These are phyloP conservation scores for Aspergillus neoniger DNA, from an alignment of 2,329 filamentous ascomycete species.

Conservation along the genomic window DNA sequence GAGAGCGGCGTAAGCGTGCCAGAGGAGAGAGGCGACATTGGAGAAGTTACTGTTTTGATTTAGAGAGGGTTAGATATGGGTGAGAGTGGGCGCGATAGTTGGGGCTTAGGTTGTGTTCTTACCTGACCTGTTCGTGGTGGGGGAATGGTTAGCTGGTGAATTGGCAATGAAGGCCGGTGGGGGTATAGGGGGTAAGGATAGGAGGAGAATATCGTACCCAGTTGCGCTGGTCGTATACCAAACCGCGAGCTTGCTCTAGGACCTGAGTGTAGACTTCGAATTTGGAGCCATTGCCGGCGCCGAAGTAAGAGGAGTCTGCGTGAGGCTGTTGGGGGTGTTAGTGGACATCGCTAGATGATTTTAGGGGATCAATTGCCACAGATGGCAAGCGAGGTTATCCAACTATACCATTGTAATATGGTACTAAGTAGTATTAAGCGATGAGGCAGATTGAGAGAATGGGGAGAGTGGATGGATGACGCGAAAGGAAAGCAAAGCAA, in stretches of 20 bases:
- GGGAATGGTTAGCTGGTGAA: not conserved
- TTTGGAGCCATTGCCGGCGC: slow-evolving; percentile 38
- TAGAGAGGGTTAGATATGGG: not conserved
- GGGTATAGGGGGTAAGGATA: not conserved
- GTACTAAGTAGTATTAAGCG: too few relatives aligned
- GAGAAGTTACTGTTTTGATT: slow-evolving; percentile 43
- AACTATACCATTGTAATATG: not conserved
- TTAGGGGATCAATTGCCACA: not conserved
- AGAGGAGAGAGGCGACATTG: slow-evolving; percentile 52
- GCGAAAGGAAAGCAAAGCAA: not conserved
- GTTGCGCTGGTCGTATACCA: slow-evolving; percentile 48
- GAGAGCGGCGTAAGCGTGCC: slow-evolving; percentile 50
- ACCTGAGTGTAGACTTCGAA: slow-evolving; percentile 47
- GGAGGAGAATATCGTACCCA: slow-evolving; percentile 39
- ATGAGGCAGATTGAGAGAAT: not conserved
- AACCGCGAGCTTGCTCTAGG: slow-evolving; percentile 39
- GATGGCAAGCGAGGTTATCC: not conserved
- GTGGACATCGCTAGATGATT: not conserved
- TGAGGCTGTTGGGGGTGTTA: slow-evolving; percentile 40
- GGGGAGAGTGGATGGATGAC: not conserved
- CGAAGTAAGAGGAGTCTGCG: slow-evolving; percentile 51
- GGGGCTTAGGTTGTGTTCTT: slow-evolving; percentile 1
- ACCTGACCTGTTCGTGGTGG: slow-evolving; percentile 33
- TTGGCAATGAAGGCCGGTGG: too few relatives aligned
- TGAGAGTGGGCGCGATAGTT: too few relatives aligned